Percentiles rank a stretch among this genome's conserved stretches.
Conservation (phyloP, 495 filamentous ascomycete species). For the Cercophora newfieldiana region DNA sequence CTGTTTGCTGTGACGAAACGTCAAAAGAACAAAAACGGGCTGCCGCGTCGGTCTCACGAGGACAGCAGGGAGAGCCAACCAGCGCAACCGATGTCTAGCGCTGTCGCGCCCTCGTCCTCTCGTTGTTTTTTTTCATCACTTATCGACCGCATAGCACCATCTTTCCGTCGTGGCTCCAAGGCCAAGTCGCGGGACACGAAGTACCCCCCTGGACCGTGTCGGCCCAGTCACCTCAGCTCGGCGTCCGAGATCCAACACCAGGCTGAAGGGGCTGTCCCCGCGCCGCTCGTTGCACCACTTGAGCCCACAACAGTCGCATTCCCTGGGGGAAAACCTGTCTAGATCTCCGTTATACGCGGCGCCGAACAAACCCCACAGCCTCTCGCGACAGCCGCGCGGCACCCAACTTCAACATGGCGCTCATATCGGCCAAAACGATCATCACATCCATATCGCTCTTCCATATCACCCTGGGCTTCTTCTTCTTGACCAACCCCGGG, state of each 20-base stretch:
- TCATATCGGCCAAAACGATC: constrained; percentile 74
- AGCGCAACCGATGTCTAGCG: background rate
- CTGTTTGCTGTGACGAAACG: constrained; percentile 16
- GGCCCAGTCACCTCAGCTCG: background rate
- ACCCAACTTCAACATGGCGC: constrained; percentile 58
- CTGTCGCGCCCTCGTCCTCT: background rate
- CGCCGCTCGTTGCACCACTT: background rate
- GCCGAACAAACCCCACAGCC: background rate
- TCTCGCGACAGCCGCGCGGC: background rate
- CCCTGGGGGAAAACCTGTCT: too few relatives aligned
- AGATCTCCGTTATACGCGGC: too few relatives aligned
- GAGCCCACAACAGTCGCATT: too few relatives aligned
- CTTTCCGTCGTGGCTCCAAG: background rate
- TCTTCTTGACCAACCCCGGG: constrained; percentile 71
- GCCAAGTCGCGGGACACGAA: background rate
- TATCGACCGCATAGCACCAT: background rate
- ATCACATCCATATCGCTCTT: constrained; percentile 78
- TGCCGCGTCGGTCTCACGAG: constrained; percentile 6
- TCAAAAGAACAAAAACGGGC: constrained; percentile 8
- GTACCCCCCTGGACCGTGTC: too few relatives aligned
- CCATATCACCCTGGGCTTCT: constrained; percentile 77
- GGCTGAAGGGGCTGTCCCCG: background rate
- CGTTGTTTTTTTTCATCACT: background rate
- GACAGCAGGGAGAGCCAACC: background rate
- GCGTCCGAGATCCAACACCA: background rate